Conservation (phyloP, 257 asterid species). For the Capsicum baccatum region DNA sequence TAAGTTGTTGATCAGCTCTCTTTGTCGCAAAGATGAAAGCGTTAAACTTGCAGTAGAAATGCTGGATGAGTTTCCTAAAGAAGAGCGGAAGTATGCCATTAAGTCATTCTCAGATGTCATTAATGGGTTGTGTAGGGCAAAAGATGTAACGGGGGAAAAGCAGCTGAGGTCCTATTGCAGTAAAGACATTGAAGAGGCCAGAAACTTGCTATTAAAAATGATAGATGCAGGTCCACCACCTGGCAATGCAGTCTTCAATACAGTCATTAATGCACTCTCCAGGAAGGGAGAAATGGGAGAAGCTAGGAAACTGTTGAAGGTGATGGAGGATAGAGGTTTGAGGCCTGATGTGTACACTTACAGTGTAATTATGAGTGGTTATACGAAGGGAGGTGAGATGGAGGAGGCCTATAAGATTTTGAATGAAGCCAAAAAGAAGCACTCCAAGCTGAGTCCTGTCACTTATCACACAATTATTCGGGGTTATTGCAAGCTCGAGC, state of each 20-base stretch:
- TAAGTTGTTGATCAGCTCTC: constrained; percentile 58
- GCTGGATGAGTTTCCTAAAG: constrained; percentile 56
- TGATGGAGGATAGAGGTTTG: constrained; percentile 80
- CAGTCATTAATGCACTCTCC: constrained; percentile 66
- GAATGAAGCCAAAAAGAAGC: constrained; percentile 72
- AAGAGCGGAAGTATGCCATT: constrained; percentile 56
- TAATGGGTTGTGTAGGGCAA: constrained; percentile 70
- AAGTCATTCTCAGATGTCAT: constrained; percentile 66
- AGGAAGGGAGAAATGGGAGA: constrained; percentile 68
- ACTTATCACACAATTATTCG: constrained; percentile 74
- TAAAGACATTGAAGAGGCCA: constrained; percentile 65
- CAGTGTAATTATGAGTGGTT: constrained; percentile 73
- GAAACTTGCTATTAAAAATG: constrained; percentile 68
- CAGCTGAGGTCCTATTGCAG: constrained; percentile 6
- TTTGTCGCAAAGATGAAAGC: constrained; percentile 52
- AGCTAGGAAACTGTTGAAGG: constrained; percentile 50
- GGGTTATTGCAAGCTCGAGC: constrained; percentile 82
- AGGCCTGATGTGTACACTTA: constrained; percentile 85
- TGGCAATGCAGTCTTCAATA: constrained; percentile 68
- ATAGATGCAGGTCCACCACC: constrained; percentile 80
- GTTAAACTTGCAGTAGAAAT: constrained; percentile 63
- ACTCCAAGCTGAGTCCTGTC: constrained; percentile 60
- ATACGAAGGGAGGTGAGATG: constrained; percentile 63
- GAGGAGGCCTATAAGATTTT: constrained; percentile 72
- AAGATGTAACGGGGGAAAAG: constrained; percentile 43